Conservation (phyloP, 345 rosid genomes). For the Arabis hirsuta region DNA sequence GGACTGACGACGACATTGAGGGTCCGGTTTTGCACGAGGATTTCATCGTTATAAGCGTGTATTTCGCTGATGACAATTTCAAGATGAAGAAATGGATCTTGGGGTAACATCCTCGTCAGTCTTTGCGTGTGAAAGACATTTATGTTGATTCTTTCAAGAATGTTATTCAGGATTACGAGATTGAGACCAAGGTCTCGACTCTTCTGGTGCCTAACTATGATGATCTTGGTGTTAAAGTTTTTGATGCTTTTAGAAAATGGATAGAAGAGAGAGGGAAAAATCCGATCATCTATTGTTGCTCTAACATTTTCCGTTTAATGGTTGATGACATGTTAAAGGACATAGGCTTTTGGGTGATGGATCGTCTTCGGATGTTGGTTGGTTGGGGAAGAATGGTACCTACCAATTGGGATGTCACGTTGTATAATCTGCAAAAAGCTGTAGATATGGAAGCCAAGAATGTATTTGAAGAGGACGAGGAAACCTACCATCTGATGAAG, state of each 20-base stretch:
- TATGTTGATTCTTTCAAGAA: background rate
- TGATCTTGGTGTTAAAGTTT: background rate
- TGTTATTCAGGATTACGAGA: background rate
- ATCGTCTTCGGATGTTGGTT: background rate
- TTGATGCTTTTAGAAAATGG: slow-evolving; percentile 9
- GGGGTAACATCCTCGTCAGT: background rate
- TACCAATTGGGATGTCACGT: slow-evolving; percentile 19
- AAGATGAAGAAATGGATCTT: slow-evolving; percentile 20
- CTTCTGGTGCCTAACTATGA: slow-evolving; percentile 6
- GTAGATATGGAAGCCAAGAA: slow-evolving; percentile 26
- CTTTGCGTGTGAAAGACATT: background rate
- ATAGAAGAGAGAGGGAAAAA: background rate
- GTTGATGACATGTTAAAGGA: background rate
- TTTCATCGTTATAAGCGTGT: background rate
- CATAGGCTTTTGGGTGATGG: background rate
- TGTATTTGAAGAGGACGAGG: background rate
- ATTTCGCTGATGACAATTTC: background rate
- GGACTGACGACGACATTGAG: background rate
- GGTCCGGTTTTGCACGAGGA: background rate
- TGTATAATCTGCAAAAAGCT: slow-evolving; percentile 15
- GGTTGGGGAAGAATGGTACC: slow-evolving; percentile 20
- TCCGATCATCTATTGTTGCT: slow-evolving; percentile 8
- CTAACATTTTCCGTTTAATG: slow-evolving; percentile 1
- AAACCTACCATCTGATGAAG: slow-evolving; percentile 21
- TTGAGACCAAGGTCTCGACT: slow-evolving; percentile 11